These are phyloP conservation scores for Hanseniaspora mollemarum DNA, from an alignment of 805 yeast genomes.

Conservation along the genomic window DNA sequence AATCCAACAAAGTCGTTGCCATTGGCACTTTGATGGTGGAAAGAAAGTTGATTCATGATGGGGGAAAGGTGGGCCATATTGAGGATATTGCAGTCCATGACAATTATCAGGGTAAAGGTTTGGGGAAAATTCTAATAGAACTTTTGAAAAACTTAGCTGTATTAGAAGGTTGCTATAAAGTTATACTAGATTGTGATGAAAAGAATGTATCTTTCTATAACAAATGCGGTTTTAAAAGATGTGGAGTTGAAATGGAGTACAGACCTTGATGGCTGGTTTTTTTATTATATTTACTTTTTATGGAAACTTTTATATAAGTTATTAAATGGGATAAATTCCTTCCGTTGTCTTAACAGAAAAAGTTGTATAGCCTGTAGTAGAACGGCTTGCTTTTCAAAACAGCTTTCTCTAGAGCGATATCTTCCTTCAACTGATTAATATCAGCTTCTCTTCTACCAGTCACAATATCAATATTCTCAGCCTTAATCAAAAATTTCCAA, in stretches of 20 bases:
- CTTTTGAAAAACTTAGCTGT: slow-evolving; percentile 50
- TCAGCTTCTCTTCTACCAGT: slow-evolving; percentile 52
- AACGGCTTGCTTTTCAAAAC: slow-evolving; percentile 36
- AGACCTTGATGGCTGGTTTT: slow-evolving; percentile 29
- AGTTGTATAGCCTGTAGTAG: slow-evolving; percentile 35
- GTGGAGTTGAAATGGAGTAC: slow-evolving; percentile 59
- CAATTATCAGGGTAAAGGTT: slow-evolving; percentile 68
- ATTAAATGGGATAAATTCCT: neutral
- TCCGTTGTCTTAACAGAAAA: slow-evolving; percentile 36
- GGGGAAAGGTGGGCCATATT: slow-evolving; percentile 83
- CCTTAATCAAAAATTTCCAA: slow-evolving; percentile 34
- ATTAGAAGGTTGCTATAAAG: slow-evolving; percentile 65
- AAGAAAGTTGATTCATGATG: slow-evolving; percentile 67
- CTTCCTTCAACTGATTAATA: slow-evolving; percentile 40
- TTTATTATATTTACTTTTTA: neutral
- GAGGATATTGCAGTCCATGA: slow-evolving; percentile 80
- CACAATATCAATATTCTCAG: slow-evolving; percentile 46
- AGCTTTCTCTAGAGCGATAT: slow-evolving; percentile 42
- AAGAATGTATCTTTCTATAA: slow-evolving; percentile 75
- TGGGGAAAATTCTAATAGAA: slow-evolving; percentile 60
- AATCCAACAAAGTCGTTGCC: slow-evolving; percentile 50
- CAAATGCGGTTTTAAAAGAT: slow-evolving; percentile 65
- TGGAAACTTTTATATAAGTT: neutral
- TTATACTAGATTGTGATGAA: slow-evolving; percentile 79
- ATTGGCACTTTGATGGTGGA: slow-evolving; percentile 76